Evolutionary conservation across 2,329 filamentous ascomycete species (phyloP).

Genomic region (Fulvia fulva): DNA sequence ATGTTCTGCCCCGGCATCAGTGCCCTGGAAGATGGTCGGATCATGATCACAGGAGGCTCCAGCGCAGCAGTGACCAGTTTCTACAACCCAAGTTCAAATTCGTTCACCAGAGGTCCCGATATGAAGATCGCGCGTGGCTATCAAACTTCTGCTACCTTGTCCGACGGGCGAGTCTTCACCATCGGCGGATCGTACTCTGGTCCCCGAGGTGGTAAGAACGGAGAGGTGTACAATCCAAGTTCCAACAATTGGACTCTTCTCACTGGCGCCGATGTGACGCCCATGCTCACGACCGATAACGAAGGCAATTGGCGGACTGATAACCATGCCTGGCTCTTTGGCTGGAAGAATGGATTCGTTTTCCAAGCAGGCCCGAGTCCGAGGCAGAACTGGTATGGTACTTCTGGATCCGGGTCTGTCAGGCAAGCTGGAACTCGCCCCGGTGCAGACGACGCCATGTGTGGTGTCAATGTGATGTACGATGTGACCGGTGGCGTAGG

Average conservation of each 20-base stretch:
- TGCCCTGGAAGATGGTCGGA: constrained; percentile 45
- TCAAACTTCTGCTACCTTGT: constrained; percentile 49
- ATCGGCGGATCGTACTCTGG: constrained; percentile 58
- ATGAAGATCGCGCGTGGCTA: constrained; percentile 52
- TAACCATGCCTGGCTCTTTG: constrained; percentile 55
- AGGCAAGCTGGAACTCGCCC: constrained; percentile 43
- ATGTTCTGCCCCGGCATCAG: constrained; percentile 58
- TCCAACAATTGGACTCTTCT: constrained; percentile 52
- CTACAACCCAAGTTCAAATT: constrained; percentile 39
- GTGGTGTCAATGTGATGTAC: constrained; percentile 53
- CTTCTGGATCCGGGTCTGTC: constrained; percentile 41
- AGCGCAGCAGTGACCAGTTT: constrained; percentile 48
- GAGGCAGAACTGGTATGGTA: constrained; percentile 56
- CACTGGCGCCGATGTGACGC: constrained; percentile 38
- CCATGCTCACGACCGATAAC: constrained; percentile 41
- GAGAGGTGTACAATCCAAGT: constrained; percentile 51
- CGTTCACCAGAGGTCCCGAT: constrained; percentile 39
- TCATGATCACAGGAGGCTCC: constrained; percentile 54
- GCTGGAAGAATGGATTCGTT: constrained; percentile 46
- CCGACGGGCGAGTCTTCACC: constrained; percentile 54
- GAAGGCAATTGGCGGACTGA: constrained; percentile 44
- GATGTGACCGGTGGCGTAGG: no score
- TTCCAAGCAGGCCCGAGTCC: constrained; percentile 55
- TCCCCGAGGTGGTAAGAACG: constrained; percentile 47
- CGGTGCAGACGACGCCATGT: constrained; percentile 52